Conservation (phyloP, 2,329 filamentous ascomycete genomes). For the Fusarium oxysporum region DNA sequence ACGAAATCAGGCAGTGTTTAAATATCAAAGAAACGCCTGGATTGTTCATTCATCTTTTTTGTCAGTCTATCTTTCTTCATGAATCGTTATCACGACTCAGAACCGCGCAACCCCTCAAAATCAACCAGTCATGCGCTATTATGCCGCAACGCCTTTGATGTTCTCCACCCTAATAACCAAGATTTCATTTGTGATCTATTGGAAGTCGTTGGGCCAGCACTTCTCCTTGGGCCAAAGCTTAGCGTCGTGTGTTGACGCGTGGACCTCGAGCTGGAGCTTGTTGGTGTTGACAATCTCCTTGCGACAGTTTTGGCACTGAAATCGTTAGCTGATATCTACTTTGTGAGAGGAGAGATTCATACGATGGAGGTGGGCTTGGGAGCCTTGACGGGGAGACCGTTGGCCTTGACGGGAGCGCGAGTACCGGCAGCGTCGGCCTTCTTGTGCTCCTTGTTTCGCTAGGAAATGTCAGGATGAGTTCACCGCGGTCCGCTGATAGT, state of each 20-base stretch:
- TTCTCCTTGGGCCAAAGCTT: conserved; percentile 67
- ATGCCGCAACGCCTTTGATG: too few species aligned
- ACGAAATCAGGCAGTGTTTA: background rate
- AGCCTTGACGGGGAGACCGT: conserved; percentile 66
- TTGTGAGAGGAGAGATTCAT: background rate
- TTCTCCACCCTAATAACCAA: too few species aligned
- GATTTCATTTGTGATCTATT: background rate
- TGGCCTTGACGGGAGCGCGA: conserved; percentile 63
- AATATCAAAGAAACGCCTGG: background rate
- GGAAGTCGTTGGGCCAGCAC: conserved; percentile 66
- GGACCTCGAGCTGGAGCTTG: conserved; percentile 62
- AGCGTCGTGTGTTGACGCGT: conserved; percentile 62
- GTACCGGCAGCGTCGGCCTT: conserved; percentile 66
- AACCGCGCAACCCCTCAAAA: background rate
- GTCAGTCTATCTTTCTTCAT: conserved; percentile 16
- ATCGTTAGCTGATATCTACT: background rate
- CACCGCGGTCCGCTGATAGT: too few species aligned
- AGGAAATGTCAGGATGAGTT: background rate
- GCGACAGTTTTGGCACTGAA: conserved; percentile 62
- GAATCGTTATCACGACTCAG: conserved; percentile 23
- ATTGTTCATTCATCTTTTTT: conserved; percentile 1
- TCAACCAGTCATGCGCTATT: background rate
- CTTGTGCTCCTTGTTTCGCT: conserved; percentile 67
- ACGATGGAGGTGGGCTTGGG: conserved; percentile 56
- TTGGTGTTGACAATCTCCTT: conserved; percentile 65